phyloP scores from a whole-genome alignment of 2,329 filamentous ascomycete species.

The Penicillium sp. region DNA sequence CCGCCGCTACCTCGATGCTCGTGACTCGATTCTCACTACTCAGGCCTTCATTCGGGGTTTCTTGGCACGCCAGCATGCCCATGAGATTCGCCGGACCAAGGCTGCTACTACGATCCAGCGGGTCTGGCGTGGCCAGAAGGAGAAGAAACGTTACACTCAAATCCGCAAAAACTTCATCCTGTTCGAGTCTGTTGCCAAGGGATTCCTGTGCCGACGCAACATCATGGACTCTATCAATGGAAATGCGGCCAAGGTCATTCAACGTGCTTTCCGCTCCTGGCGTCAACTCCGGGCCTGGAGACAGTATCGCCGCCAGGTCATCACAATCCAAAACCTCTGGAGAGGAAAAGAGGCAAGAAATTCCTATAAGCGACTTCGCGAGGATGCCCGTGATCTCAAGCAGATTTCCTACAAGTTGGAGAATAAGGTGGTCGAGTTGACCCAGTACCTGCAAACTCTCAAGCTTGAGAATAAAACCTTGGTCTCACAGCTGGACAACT shows the following conservation, averaged over 20 bases:
- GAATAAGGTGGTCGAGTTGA: slow-evolving; percentile 98
- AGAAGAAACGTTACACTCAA: slow-evolving; percentile 73
- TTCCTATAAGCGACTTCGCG: slow-evolving; percentile 84
- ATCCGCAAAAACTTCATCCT: slow-evolving; percentile 81
- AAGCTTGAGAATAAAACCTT: slow-evolving; percentile 93
- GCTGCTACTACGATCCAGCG: slow-evolving; percentile 93
- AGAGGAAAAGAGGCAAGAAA: slow-evolving; percentile 76
- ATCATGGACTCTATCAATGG: slow-evolving; percentile 92
- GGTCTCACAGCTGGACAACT: slow-evolving; percentile 85
- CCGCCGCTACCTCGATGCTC: slow-evolving; percentile 81
- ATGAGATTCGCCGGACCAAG: slow-evolving; percentile 77
- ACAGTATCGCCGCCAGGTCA: slow-evolving; percentile 82
- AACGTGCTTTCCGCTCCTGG: slow-evolving; percentile 83
- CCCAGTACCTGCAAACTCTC: slow-evolving; percentile 85
- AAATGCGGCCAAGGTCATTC: slow-evolving; percentile 86
- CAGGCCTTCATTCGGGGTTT: slow-evolving; percentile 77
- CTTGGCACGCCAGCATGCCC: slow-evolving; percentile 71
- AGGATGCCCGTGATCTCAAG: slow-evolving; percentile 96
- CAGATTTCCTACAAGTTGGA: slow-evolving; percentile 99
- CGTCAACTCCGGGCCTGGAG: slow-evolving; percentile 77
- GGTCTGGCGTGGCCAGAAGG: slow-evolving; percentile 89
- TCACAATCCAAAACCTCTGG: slow-evolving; percentile 90
- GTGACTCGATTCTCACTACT: slow-evolving; percentile 73
- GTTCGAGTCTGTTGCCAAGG: slow-evolving; percentile 87
- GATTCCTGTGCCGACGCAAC: slow-evolving; percentile 82